Evolutionary conservation across 306 rosid species (phyloP).

Genomic region (Sindora glabra): DNA sequence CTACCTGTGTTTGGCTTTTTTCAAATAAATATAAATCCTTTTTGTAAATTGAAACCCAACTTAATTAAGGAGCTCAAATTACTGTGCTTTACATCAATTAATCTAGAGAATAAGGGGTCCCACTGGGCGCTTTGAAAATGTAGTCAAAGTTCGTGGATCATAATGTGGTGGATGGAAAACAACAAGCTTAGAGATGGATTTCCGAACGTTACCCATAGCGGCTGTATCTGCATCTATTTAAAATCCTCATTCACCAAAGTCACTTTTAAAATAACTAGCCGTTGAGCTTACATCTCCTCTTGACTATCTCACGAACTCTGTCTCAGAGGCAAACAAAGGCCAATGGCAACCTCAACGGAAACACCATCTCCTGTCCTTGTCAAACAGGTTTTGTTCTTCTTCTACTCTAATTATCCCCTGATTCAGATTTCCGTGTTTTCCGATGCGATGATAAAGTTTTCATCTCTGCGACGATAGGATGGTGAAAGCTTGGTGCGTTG

Average conservation of each 20-base stretch:
- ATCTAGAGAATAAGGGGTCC: no score
- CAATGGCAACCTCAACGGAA: conserved; percentile 50
- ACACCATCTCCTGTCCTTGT: conserved; percentile 36
- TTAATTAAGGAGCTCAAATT: no score
- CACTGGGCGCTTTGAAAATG: neutral
- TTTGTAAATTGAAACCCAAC: no score
- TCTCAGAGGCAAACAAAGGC: neutral
- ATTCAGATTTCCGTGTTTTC: neutral
- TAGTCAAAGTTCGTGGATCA: neutral
- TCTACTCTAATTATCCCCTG: neutral
- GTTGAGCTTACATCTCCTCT: conserved; percentile 25
- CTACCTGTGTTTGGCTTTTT: no score
- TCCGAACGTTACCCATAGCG: conserved; percentile 39
- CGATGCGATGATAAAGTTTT: neutral
- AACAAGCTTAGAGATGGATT: conserved; percentile 1
- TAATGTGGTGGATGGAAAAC: neutral
- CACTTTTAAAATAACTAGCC: conserved; percentile 62
- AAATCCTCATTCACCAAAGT: conserved; percentile 1
- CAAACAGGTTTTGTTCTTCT: conserved; percentile 36
- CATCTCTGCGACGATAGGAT: conserved; percentile 15
- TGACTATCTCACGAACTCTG: neutral
- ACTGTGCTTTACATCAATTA: no score
- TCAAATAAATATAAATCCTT: no score
- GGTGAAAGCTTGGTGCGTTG: conserved; percentile 20
- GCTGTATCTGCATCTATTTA: conserved; percentile 8